Evolutionary conservation across 2,329 filamentous ascomycete genomes (phyloP).

Genomic region (Pleurostoma richardsiae): DNA sequence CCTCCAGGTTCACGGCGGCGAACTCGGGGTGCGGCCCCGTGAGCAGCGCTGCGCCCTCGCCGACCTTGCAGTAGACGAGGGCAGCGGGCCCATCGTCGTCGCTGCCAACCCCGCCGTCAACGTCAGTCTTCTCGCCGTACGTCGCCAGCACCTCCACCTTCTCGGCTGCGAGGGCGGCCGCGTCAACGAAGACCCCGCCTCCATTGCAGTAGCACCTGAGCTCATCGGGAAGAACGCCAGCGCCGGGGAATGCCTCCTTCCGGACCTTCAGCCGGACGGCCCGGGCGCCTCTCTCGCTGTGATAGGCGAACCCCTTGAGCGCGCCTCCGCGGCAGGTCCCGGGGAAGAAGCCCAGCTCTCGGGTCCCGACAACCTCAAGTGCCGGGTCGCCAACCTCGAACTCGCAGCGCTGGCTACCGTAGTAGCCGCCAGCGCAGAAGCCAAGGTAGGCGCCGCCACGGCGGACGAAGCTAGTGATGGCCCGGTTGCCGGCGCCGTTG

Average conservation of each 20-base stretch:
- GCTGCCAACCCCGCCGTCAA: slow-evolving; percentile 56
- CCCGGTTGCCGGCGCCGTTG: slow-evolving; percentile 81
- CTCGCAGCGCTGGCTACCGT: slow-evolving; percentile 75
- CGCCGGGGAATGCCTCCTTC: slow-evolving; percentile 48
- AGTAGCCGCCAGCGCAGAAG: slow-evolving; percentile 93
- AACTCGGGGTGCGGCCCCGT: slow-evolving; percentile 97
- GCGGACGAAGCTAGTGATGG: slow-evolving; percentile 80
- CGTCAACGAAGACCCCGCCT: slow-evolving; percentile 87
- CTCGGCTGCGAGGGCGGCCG: slow-evolving; percentile 51
- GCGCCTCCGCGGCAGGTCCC: slow-evolving; percentile 81
- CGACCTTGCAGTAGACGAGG: slow-evolving; percentile 76
- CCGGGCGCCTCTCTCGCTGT: slow-evolving; percentile 77
- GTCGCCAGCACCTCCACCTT: slow-evolving; percentile 79
- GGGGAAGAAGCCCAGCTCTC: slow-evolving; percentile 86
- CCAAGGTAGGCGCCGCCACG: slow-evolving; percentile 82
- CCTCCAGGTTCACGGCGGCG: slow-evolving; percentile 70
- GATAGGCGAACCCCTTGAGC: slow-evolving; percentile 85
- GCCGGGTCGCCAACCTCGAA: slow-evolving; percentile 81
- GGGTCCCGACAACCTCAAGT: slow-evolving; percentile 78
- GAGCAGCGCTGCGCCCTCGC: slow-evolving; percentile 72
- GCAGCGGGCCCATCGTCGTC: slow-evolving; percentile 60
- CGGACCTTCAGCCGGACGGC: slow-evolving; percentile 64
- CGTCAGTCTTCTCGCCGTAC: slow-evolving; percentile 69
- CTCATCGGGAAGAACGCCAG: slow-evolving; percentile 47
- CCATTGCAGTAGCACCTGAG: slow-evolving; percentile 90